A percentile compares a stretch with the other conserved stretches of the same genome.
Conservation (phyloP, 208 protist genomes). For the Spongospora subterranea region DNA sequence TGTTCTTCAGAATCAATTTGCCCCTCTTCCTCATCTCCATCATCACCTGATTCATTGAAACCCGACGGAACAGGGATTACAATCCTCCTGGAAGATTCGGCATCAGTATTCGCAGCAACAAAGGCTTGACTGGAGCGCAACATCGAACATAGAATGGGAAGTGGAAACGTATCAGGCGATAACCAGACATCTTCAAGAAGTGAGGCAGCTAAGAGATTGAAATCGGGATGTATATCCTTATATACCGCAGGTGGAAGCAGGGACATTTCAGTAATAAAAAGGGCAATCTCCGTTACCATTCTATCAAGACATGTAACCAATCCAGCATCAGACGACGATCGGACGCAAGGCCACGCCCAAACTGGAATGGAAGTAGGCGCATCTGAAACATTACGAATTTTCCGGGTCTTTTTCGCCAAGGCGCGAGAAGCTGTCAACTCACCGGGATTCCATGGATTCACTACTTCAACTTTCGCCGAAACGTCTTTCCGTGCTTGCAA, state of each 20-base stretch:
- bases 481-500: not conserved
- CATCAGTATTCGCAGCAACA: not conserved
- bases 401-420: not conserved
- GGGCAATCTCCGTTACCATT: not conserved
- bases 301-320: not conserved
- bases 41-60: not conserved
- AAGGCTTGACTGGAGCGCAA: not conserved
- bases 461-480: not conserved
- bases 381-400: slow-evolving; percentile 21
- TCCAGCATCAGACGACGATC: not conserved
- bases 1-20: not conserved
- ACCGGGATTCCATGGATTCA: not conserved
- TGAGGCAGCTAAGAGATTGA: not conserved
- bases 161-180: not conserved
- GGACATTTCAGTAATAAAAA: not conserved
- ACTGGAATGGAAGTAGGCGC: slow-evolving; percentile 1
- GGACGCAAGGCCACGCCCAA: slow-evolving; percentile 7
- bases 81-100: no score
- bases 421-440: not conserved
- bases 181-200: not conserved
- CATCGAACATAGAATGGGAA: not conserved
- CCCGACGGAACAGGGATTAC: no score
- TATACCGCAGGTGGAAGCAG: not conserved
- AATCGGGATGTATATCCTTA: not conserved
- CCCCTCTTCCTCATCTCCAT: slow-evolving; percentile 23